Percentiles rank a stretch among this genome's conserved stretches.
Conservation (phyloP, 371 early-diverging fungal species). For the Saksenaea vasiformis region DNA sequence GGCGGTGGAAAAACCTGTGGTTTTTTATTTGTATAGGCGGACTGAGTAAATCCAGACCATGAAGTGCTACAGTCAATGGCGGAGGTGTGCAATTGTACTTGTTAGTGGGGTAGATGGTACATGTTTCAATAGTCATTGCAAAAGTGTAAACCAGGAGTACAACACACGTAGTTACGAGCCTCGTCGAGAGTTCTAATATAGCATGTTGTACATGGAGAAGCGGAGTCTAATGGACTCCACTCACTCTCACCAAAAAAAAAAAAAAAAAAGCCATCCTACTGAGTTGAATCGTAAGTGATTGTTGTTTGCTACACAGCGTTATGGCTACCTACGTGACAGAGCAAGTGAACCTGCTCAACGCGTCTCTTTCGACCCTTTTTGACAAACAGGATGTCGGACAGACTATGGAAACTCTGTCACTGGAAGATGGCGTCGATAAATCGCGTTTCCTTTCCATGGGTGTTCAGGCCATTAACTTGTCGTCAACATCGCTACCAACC, state of each 20-base stretch:
- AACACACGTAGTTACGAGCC: no score
- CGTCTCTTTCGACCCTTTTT: conserved; percentile 12
- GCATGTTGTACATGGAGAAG: no score
- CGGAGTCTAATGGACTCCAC: no score
- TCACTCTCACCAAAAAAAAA: no score
- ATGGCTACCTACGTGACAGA: conserved; percentile 27
- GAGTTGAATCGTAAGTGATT: background rate
- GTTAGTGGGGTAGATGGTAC: conserved; percentile 30
- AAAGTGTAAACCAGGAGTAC: no score
- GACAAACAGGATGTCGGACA: conserved; percentile 6
- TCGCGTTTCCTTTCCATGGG: conserved; percentile 31
- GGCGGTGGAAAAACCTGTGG: conserved; percentile 34
- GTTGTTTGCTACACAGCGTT: background rate
- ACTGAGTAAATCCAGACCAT: conserved; percentile 35
- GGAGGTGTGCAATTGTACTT: conserved; percentile 31
- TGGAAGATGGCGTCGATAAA: conserved; percentile 12
- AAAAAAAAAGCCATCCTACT: no score
- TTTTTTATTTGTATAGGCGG: conserved; percentile 44
- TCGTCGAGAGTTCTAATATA: no score
- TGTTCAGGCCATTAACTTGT: conserved; percentile 32
- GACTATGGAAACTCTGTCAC: conserved; percentile 9
- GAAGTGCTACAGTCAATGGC: conserved; percentile 27
- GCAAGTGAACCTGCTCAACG: conserved; percentile 19
- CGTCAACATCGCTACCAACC: conserved; percentile 15
- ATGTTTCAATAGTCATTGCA: conserved; percentile 32